Percentiles rank a stretch among this genome's conserved stretches.
phyloP scores from a whole-genome alignment of 805 yeast genomes.

The Candida manassasensis region DNA sequence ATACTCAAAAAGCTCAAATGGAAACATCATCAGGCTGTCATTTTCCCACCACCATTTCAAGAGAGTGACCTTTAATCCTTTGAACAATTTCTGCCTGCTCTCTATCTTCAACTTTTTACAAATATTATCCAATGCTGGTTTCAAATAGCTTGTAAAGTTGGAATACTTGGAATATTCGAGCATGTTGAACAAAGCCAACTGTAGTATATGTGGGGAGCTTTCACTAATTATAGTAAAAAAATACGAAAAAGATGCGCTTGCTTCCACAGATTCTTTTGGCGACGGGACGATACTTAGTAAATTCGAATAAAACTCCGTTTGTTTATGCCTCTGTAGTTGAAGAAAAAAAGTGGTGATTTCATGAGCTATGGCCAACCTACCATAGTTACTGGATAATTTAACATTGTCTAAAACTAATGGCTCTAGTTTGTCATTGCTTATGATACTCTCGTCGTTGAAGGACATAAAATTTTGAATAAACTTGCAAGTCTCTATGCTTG shows the following conservation, averaged over 20 bases:
- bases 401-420: conserved; percentile 17
- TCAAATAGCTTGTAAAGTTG: conserved; percentile 27
- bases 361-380: conserved; percentile 5
- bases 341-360: conserved; percentile 3
- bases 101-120: conserved; percentile 13
- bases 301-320: conserved; percentile 19
- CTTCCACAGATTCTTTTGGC: conserved; percentile 38
- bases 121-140: conserved; percentile 19
- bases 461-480: conserved; percentile 28
- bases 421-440: conserved; percentile 14
- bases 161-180: conserved; percentile 35
- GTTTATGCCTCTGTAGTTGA: neutral
- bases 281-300: conserved; percentile 23
- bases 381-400: conserved; percentile 6
- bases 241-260: conserved; percentile 31
- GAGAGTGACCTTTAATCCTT: conserved; percentile 26
- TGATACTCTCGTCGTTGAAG: conserved; percentile 20
- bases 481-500: conserved; percentile 25
- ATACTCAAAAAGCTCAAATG: conserved; percentile 38
- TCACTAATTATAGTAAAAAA: conserved; percentile 30
- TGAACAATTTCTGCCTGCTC: conserved; percentile 20
- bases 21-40: conserved; percentile 32
- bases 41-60: conserved; percentile 43
- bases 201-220: conserved; percentile 24
- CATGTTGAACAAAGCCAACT: conserved; percentile 36